Evolutionary conservation across 192 early-diverging fungal genomes (phyloP), one percentile per base, ranked within the genome.

Genomic region (Geranomyces variabilis): DNA sequence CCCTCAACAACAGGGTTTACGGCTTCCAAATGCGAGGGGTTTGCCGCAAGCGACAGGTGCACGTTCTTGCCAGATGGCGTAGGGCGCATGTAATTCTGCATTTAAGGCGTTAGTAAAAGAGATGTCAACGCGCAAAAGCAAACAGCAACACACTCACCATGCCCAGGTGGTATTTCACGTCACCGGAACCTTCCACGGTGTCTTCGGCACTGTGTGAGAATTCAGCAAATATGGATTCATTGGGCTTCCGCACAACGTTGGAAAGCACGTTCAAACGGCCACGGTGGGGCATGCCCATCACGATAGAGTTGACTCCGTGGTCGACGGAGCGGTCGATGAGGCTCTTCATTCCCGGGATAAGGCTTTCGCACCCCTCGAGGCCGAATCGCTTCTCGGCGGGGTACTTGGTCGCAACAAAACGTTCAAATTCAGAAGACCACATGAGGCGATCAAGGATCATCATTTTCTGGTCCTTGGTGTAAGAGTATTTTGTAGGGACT

Each of bases 261-360:
- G 93, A 93, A 43, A 99, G 88, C 60, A 99, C 96, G 77, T 99
- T 99, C 51, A 99, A 85, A 73, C 97, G 93, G 59, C 97, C 97
- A 81, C 97, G 93, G 85, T 99, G 97, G 43, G 97, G 93, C 97
- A 99, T 99, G 66, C 97, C 97, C 88, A 99, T 93, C 63, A 96
- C 89, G 70, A 97, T 91, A 58, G 93, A 93, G 80, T 96, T 95
- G 48, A 97, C 90, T 53, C 97, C 97, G 55, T 92, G 87, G 69
- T 97, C 95, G 62, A 97, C 95, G 22, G 93, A 95, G 58, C 90
- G 86, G 81, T 99, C 97, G 69, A 99, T 96, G 88, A 99, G 80
- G 66, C 92, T 91, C 80, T 99, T 97, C 93, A 99, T 96, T 47
- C 94, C 95, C 17, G 97, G 97, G 77, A 99, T 97, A 77, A 99